Evolutionary conservation across 2,329 filamentous ascomycete genomes (phyloP).

Genomic region (Trichoderma harzianum): DNA sequence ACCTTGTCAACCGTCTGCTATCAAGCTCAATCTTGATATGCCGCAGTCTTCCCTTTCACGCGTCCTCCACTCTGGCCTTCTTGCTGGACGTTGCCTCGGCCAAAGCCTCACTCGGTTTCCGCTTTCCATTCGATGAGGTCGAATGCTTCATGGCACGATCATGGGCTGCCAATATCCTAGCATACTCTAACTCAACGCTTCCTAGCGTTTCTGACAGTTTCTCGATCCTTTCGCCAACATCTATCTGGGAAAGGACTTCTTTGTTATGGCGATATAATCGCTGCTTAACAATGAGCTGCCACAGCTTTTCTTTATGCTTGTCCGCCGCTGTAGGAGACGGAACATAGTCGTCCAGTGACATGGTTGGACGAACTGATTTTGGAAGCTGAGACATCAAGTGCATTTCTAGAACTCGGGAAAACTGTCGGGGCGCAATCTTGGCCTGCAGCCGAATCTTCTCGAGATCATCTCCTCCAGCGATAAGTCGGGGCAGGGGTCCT

Average conservation of each 20-base stretch:
- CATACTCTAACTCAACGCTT: constrained; percentile 69
- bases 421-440: constrained; percentile 77
- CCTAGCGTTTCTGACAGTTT: constrained; percentile 68
- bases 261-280: constrained; percentile 72
- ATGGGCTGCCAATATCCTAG: constrained; percentile 54
- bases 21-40: neutral
- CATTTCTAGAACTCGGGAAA: constrained; percentile 71
- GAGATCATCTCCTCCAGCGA: constrained; percentile 57
- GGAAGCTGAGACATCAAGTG: constrained; percentile 63
- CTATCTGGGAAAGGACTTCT: constrained; percentile 67
- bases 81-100: constrained; percentile 36
- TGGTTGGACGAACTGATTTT: constrained; percentile 51
- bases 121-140: constrained; percentile 39
- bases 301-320: constrained; percentile 64
- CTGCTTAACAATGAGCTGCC: constrained; percentile 73
- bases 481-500: constrained; percentile 45
- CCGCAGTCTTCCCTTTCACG: constrained; percentile 18
- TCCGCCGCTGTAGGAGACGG: constrained; percentile 50
- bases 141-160: constrained; percentile 38
- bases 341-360: constrained; percentile 42
- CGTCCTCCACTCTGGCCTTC: constrained; percentile 42
- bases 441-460: constrained; percentile 55
- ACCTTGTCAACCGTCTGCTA: neutral
- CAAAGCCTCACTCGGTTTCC: constrained; percentile 40
- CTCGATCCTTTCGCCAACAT: constrained; percentile 63